These are phyloP conservation scores for Tolypocladium inflatum DNA, from an alignment of 2,329 filamentous ascomycete species.

Conservation along the genomic window DNA sequence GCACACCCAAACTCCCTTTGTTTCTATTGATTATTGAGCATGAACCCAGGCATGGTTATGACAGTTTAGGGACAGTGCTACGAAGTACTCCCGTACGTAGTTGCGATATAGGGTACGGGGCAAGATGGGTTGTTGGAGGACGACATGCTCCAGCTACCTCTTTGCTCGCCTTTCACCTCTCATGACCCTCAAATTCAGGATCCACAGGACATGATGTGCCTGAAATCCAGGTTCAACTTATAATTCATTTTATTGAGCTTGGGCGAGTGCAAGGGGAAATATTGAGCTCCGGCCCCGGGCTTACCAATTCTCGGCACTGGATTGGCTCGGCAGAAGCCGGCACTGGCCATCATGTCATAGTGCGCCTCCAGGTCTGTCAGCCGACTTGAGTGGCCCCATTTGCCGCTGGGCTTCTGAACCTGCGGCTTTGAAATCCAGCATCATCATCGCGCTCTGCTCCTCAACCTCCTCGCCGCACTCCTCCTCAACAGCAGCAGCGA, in stretches of 20 bases:
- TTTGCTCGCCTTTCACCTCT: background rate
- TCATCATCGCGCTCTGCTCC: background rate
- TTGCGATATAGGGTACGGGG: background rate
- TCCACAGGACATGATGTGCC: no score
- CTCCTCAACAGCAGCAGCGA: background rate
- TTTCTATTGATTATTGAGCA: background rate
- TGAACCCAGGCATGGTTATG: no score
- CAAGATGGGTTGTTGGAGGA: background rate
- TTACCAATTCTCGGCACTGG: constrained; percentile 21
- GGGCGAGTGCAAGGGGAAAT: background rate
- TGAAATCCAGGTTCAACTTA: background rate
- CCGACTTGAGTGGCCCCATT: constrained; percentile 8
- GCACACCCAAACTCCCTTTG: background rate
- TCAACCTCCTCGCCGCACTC: background rate
- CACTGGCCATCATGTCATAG: constrained; percentile 7
- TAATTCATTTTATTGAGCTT: background rate
- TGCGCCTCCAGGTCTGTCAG: constrained; percentile 13
- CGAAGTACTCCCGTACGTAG: no score
- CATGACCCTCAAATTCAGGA: background rate
- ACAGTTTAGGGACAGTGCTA: no score
- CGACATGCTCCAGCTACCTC: background rate
- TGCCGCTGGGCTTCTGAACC: constrained; percentile 16
- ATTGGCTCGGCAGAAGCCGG: constrained; percentile 29
- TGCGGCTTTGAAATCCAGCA: constrained; percentile 15
- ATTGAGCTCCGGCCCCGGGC: background rate